Conservation (phyloP, 2,329 filamentous ascomycete species). For the Basipetospora chlamydospora region DNA sequence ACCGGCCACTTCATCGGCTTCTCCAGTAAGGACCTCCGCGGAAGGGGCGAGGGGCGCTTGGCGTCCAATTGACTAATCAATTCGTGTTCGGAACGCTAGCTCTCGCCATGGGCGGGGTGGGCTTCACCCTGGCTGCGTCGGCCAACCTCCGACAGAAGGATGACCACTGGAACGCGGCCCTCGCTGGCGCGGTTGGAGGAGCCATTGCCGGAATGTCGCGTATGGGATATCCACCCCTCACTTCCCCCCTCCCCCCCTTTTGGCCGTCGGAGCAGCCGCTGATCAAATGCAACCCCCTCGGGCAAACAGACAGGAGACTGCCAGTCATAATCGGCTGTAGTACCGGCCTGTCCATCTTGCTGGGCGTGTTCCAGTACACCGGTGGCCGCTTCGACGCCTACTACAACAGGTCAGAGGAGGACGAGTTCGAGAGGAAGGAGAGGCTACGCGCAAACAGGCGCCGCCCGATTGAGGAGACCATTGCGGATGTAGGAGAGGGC, state of each 20-base stretch:
- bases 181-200: constrained; percentile 67
- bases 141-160: constrained; percentile 80
- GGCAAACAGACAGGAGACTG: constrained; percentile 33
- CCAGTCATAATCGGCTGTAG: constrained; percentile 58
- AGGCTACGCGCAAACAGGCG: constrained; percentile 58
- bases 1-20: constrained; percentile 58
- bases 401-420: constrained; percentile 36
- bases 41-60: background rate
- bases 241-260: background rate
- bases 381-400: constrained; percentile 41
- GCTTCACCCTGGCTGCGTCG: constrained; percentile 60
- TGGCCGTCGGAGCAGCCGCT: constrained; percentile 1
- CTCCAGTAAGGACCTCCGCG: constrained; percentile 4
- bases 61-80: background rate
- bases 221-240: background rate
- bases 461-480: constrained; percentile 62
- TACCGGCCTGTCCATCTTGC: constrained; percentile 34
- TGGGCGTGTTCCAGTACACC: constrained; percentile 54
- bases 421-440: constrained; percentile 66
- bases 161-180: constrained; percentile 58
- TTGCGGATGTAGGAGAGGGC: constrained; percentile 72
- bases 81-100: constrained; percentile 32
- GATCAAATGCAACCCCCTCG: constrained; percentile 5
- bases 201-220: constrained; percentile 42
- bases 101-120: constrained; percentile 52